phyloP scores from a whole-genome alignment of 768 basidiomycete species.

The Lyophyllum shimeji region DNA sequence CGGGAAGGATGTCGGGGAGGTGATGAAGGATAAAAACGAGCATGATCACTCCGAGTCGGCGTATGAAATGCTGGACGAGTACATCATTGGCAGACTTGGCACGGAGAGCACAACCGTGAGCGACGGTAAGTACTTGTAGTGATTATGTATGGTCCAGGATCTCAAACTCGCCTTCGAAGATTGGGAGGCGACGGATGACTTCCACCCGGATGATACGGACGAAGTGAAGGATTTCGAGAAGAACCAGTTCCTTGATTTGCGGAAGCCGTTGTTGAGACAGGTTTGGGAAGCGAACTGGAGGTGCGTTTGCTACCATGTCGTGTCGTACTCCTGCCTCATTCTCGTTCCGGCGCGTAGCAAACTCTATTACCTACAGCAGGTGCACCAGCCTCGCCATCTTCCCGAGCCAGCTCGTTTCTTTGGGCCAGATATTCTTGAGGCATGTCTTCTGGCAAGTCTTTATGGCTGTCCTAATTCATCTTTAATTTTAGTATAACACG shows the following conservation, averaged over 20 bases:
- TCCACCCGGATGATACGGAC: slow-evolving; percentile 90
- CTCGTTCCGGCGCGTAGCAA: slow-evolving; percentile 51
- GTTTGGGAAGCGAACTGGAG: slow-evolving; percentile 87
- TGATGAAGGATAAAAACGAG: slow-evolving; percentile 78
- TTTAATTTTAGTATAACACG: slow-evolving; percentile 68
- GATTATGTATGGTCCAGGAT: background rate
- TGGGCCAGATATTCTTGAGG: slow-evolving; percentile 80
- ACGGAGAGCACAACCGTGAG: slow-evolving; percentile 70
- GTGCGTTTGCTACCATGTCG: slow-evolving; percentile 32
- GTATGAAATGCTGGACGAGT: slow-evolving; percentile 90
- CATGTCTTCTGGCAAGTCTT: slow-evolving; percentile 23
- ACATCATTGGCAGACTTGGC: slow-evolving; percentile 81
- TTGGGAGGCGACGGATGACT: slow-evolving; percentile 89
- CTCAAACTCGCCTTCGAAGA: slow-evolving; percentile 42
- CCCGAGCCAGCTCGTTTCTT: slow-evolving; percentile 85
- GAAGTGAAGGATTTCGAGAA: slow-evolving; percentile 77
- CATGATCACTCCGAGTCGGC: slow-evolving; percentile 93
- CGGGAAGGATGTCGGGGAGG: slow-evolving; percentile 75
- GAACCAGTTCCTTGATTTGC: slow-evolving; percentile 89
- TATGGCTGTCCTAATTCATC: background rate
- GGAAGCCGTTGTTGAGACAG: slow-evolving; percentile 80
- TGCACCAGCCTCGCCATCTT: slow-evolving; percentile 93
- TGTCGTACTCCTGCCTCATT: background rate
- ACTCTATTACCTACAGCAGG: slow-evolving; percentile 92
- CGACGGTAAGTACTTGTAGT: slow-evolving; percentile 56